These are phyloP conservation scores for Lipomyces yamanashiensis DNA, from an alignment of 805 yeast species.

Conservation along the genomic window DNA sequence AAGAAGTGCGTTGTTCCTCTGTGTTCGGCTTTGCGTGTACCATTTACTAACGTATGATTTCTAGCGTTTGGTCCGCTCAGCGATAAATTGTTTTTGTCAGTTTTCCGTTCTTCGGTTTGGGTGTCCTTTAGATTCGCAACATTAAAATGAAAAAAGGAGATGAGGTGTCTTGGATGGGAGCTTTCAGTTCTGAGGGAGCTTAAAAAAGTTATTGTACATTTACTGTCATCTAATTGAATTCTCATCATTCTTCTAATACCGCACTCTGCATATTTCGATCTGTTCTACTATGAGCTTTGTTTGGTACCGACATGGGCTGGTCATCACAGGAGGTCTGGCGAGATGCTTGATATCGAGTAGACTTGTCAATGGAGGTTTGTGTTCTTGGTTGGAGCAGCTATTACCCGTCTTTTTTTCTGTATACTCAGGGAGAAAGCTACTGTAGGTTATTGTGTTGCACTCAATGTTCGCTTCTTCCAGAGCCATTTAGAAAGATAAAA, in stretches of 20 bases:
- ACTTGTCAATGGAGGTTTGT: background rate
- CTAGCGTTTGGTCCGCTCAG: conserved; percentile 41
- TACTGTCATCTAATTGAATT: conserved; percentile 15
- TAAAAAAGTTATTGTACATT: conserved; percentile 16
- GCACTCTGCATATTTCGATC: background rate
- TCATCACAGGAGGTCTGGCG: background rate
- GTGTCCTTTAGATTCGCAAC: background rate
- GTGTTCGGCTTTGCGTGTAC: conserved; percentile 60
- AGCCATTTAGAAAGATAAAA: no score
- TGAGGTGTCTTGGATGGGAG: background rate
- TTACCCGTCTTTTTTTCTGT: background rate
- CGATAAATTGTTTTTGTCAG: conserved; percentile 33
- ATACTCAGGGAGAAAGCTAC: background rate
- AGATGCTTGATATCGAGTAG: background rate
- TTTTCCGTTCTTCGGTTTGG: background rate
- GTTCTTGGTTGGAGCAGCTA: background rate
- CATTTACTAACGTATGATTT: no score
- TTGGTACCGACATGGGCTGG: conserved; percentile 1
- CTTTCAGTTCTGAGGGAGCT: conserved; percentile 7
- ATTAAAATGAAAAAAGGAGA: background rate
- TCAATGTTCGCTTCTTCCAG: background rate
- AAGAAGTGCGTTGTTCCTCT: conserved; percentile 66
- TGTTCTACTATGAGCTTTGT: no score
- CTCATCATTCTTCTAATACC: background rate
- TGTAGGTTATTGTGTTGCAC: background rate